Base-by-base conservation (phyloP, 2,329 filamentous ascomycete species). In the Talaromyces marneffei region DNA sequence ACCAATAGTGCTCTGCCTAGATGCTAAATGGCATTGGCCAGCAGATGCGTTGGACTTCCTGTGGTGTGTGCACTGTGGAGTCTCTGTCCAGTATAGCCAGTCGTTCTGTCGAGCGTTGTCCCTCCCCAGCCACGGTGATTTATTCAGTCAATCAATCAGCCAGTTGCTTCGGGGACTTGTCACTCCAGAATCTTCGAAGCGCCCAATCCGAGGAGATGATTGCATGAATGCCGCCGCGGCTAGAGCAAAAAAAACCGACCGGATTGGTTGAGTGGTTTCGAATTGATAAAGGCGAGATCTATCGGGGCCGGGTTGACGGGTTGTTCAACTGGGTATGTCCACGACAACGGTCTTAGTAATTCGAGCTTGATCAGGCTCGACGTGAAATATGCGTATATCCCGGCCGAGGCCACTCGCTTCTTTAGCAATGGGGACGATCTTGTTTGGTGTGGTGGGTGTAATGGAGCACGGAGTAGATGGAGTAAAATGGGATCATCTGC, bases 61-160 rank as follows among this genome's bases (percentile, higher is more conserved):
- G 46, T 37, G 44, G 57, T 52, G 35, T 59, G 57, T 55, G 35
- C 52, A 39, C 52, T 37, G 52, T 50, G 42, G 57, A 59, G 57
- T 58, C 37, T 14, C 6, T 20, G 20, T 37, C 56, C 55, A 37
- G 55, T 58, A n/a, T n/a, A n/a, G n/a, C n/a, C 40, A 39, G 31
- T 59, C n/a, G n/a, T n/a, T n/a, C 42, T 48, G 42, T 58, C 23
- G 39, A 50, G 42, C 31, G 25, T 35, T 37, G 35, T 52, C 42
- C 16, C 37, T n/a, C 40, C 57, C 35, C 44, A 52, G 57, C 57
- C 48, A 48, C 56, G 56, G 31, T 37, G 56, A 58, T 50, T n/a
- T 58, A 48, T 50, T 50, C 46, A 52, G 27, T 52, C 29, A 52
- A 52, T 33, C 46, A 52, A 33, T 52, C 46, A 31, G 52, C 27